These are phyloP conservation scores for Amanita pseudoporphyria DNA, from an alignment of 768 basidiomycete species.

Conservation along the genomic window DNA sequence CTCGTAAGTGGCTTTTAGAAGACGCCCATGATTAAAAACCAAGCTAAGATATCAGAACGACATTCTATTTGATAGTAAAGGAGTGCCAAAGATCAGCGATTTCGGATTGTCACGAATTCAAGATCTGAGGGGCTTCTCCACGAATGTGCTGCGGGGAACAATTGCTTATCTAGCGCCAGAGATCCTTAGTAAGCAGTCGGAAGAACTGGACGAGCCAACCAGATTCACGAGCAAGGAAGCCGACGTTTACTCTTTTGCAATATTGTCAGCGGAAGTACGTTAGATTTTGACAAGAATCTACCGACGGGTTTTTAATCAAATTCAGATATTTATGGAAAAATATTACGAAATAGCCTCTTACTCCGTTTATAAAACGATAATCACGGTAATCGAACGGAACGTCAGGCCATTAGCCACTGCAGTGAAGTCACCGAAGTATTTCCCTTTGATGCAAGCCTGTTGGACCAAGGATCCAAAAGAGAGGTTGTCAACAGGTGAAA, in stretches of 20 bases:
- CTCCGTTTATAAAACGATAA: no score
- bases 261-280: background rate
- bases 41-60: background rate
- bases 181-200: background rate
- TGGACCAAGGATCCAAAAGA: no score
- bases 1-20: background rate
- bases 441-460: background rate
- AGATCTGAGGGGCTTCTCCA: background rate
- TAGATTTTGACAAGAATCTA: background rate
- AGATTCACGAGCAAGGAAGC: background rate
- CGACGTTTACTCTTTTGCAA: conserved; percentile 1
- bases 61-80: background rate
- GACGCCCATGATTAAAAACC: background rate
- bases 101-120: background rate
- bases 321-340: background rate
- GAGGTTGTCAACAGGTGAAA: no score
- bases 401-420: no score
- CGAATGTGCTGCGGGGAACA: background rate
- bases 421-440: background rate
- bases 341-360: background rate
- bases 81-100: background rate
- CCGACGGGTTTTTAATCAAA: background rate
- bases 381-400: background rate
- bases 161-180: background rate
- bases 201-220: no score